Base-by-base conservation (phyloP, 192 early-diverging fungal genomes). In the Coemansia sp. region DNA sequence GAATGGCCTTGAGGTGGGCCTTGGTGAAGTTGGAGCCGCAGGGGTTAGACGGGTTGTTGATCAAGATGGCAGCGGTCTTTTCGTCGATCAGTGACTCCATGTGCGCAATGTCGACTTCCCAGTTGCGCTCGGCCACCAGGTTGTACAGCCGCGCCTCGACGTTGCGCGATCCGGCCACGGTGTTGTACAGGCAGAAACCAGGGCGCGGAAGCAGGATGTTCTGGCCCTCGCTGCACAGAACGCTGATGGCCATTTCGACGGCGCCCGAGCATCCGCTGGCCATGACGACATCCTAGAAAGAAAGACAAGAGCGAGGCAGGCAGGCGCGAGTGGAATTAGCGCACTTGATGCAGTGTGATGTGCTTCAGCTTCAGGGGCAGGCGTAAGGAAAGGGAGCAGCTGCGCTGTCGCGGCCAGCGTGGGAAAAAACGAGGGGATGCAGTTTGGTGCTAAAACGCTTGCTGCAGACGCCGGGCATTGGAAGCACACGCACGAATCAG, bases 31-130 rank as follows among this genome's bases (percentile, higher is more conserved):
- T 90, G 28, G 92, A 94, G 4, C 93, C 93, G 62, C 93, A 95
- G 1, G 93, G 93, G 72, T 95, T 95, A 39, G 90, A 92, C 29
- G 93, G 92, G 76, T 93, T 95, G 83, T 93, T 94, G 78, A 94
- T 87, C 35, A 94, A 63, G 42, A 94, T 87, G 22, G 85, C 87
- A 1, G 85, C 84, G 5, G 93, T 95, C 35, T 90, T 86, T 0
- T 84, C 82, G 65, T 95, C 90, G 53, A 95, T 89, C 60, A 91
- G 82, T 4, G 87, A 85, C 65, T 89, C 89, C 64, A 95, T 67
- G 29, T 93, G 88, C 23, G 74, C 84, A 27, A 95, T 68, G 75
- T 95, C 93, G 28, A 84, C 83, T 69, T 93, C 89, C 93, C 93
- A 95, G 65, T 88, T 89, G 49, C 75, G 67, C 35, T 90, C 85